phyloP scores from a whole-genome alignment of 164 flowering plant species.

The Aristolochia fimbriata region DNA sequence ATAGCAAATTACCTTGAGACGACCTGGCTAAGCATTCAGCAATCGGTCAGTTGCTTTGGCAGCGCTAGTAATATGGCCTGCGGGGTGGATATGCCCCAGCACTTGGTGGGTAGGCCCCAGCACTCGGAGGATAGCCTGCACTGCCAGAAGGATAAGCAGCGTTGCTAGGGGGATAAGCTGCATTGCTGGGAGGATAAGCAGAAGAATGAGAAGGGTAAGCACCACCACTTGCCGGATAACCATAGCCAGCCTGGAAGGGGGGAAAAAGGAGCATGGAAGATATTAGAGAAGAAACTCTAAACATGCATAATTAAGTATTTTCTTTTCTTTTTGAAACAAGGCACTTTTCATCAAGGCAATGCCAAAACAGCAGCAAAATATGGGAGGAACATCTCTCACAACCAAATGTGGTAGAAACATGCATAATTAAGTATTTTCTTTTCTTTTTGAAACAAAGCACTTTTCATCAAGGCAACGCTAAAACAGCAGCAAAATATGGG shows the following conservation, averaged over 20 bases:
- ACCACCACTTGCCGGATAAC: neutral
- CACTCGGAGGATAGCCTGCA: conserved; percentile 4
- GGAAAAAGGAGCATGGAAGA: neutral
- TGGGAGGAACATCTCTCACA: too few species aligned
- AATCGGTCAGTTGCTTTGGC: too few species aligned
- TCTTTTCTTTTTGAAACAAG: too few species aligned
- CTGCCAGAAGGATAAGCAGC: neutral
- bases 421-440: neutral
- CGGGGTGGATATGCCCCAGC: conserved; percentile 3
- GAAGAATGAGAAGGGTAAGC: neutral
- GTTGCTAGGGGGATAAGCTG: neutral
- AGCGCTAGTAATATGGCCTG: conserved; percentile 1
- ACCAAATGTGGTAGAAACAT: too few species aligned
- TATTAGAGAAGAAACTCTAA: neutral
- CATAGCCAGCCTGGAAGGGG: conserved; percentile 11
- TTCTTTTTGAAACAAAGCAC: too few species aligned
- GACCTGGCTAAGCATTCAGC: too few species aligned
- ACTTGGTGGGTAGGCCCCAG: conserved; percentile 2
- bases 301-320: neutral
- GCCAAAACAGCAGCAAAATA: too few species aligned
- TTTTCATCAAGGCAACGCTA: too few species aligned
- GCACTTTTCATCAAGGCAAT: too few species aligned
- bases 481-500: too few species aligned
- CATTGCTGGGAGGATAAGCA: neutral
- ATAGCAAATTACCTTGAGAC: too few species aligned